Evolutionary conservation across 306 rosid genomes (phyloP).

Genomic region (Heteromeles arbutifolia): DNA sequence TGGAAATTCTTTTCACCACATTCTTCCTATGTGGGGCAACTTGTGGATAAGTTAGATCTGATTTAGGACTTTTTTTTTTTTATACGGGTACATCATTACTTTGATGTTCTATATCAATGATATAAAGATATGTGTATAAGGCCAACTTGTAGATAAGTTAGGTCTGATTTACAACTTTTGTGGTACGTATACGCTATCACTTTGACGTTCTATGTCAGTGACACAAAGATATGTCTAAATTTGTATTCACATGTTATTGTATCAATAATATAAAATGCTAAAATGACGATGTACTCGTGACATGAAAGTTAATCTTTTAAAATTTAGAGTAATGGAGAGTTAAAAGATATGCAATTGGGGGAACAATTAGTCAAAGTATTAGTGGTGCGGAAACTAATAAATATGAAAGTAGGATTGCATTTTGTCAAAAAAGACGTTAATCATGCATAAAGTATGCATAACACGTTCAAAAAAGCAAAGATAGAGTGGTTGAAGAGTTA

Average conservation of each 20-base stretch:
- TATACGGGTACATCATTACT: no score
- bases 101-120: no score
- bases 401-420: not conserved
- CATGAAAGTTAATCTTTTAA: not conserved
- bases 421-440: constrained; percentile 7
- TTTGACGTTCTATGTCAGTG: no score
- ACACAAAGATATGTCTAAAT: no score
- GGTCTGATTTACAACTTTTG: no score
- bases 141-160: no score
- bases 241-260: no score
- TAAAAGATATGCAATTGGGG: not conserved
- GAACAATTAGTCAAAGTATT: constrained; percentile 7
- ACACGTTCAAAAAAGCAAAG: not conserved
- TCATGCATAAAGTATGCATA: constrained; percentile 5
- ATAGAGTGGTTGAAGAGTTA: constrained; percentile 9
- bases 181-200: no score
- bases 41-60: not conserved
- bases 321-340: not conserved
- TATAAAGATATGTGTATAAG: no score
- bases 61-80: no score
- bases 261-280: no score
- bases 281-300: fast-evolving
- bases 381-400: constrained; percentile 5
- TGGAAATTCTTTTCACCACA: not conserved
- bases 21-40: not conserved